Base-by-base conservation (phyloP, 805 yeast genomes). In the Saccharomycopsis capsularis region DNA sequence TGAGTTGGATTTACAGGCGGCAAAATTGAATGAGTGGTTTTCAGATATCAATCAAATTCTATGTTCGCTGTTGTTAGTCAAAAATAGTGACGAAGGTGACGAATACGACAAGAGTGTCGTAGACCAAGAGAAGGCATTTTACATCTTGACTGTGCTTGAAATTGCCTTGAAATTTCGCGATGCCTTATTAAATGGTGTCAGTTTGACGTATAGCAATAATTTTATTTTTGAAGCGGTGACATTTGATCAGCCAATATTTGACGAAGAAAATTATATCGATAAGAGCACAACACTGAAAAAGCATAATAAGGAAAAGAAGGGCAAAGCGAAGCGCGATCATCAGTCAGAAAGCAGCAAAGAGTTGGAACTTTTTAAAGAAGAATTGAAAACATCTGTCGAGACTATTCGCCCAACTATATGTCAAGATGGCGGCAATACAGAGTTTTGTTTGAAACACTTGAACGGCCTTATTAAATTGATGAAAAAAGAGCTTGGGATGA, bases 91-190 rank as follows among this genome's bases (percentile, higher is more conserved):
- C 13, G 50, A 45, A 32, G 89, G 90, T 13, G 84, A 79, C 44
- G 97, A 89, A 58, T 93, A 90, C 63, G 81, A 78, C 11, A 75
- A 74, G 3, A 81, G 95, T 0, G 68, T 91, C 43, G 77, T 78
- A 38, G 81, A 76, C 42, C 98, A 91, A 62, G 95, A 84, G 50
- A 71, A 75, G 50, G 82, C 82, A 0, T 77, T 78, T 37, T 71
- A 76, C 0, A 73, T 78, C 49, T 66, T 85, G 50, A 78, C 76
- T 45, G 74, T 76, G 18, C 51, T 85, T 5, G 78, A 78, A 47
- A 63, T 68, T 42, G 59, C 71, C 2, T 55, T 80, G 29, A 62
- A 59, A 25, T 81, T 77, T 55, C 61, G 83, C 48, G 73, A 64
- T 22, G 49, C 55, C 3, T 55, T 68, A 1, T 37, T 73, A 2